Evolutionary conservation across 345 rosid species (phyloP), one percentile per base, ranked within the genome.

Genomic region (Populus deltoides): DNA sequence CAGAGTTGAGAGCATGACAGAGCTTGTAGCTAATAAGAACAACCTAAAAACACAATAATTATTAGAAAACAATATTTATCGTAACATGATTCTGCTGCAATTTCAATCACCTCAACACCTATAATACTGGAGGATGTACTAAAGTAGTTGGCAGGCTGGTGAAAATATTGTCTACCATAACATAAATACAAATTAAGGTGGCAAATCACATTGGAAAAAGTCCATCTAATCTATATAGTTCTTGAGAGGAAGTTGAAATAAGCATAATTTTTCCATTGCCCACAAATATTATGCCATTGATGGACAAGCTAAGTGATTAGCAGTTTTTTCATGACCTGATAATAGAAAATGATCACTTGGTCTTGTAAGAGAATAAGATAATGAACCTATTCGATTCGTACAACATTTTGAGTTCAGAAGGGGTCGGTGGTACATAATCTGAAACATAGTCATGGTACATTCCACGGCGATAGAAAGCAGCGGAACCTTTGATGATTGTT

Each of bases 1-100:
- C 81, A 87, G 66, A 63, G 97, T 92, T 63, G 98, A 93, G 39
- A 87, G 80, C 81, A 89, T 81, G 35, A 86, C 87, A 4, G 93
- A 73, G 76, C 90, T 65, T 65, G 86, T 33, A 62, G 89, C 88
- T 57, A 66, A 35, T 20, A 80, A 76, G 17, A 84, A 1, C 24
- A 81, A 57, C 79, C 95, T 91, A 33, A 18, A 67, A 31, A 17
- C 35, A 29, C n/a, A 35, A 45, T 45, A 3, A 67, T 8, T 35
- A n/a, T 31, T 16, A 35, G 41, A 36, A 33, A 27, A 35, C 38
- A 36, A 35, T 61, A 61, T 9, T 61, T 61, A 24, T 61, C 29
- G 7, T 24, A 47, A 47, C 53, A 3, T 47, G 53, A 47, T 16
- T 47, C 53, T 16, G 53, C 53, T 47, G 29, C 29, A 61, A 61